A percentile compares a stretch with the other conserved stretches of the same genome.
Evolutionary conservation across 371 early-diverging fungal genomes (phyloP).

Genomic region (Mucor lusitanicus): DNA sequence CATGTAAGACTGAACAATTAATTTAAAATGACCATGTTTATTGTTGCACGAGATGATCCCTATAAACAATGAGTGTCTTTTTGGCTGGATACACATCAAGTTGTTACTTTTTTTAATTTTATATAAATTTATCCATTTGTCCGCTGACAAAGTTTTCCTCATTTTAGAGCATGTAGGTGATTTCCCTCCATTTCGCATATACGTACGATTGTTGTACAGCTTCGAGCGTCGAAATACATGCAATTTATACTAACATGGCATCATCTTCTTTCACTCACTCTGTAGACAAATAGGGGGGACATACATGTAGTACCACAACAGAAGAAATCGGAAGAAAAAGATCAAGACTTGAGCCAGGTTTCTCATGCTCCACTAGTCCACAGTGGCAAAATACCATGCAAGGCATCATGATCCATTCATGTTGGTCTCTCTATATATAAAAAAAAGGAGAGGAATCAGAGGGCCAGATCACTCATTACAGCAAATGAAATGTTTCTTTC

Average conservation of each 20-base stretch:
- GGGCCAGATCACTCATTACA: not conserved
- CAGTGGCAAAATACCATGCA: not conserved
- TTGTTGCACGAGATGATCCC: slow-evolving; percentile 15
- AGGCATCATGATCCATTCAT: not conserved
- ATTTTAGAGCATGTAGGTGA: not conserved
- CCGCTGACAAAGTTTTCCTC: not conserved
- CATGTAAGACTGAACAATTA: not conserved
- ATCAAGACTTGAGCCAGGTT: not conserved
- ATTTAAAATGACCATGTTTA: not conserved
- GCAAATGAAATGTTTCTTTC: not conserved
- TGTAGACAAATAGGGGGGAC: no score
- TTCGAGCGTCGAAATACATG: not conserved
- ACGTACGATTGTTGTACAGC: not conserved
- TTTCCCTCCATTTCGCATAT: not conserved
- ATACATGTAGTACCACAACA: not conserved
- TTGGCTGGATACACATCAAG: no score
- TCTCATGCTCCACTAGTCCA: not conserved
- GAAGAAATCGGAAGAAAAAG: not conserved
- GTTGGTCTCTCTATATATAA: not conserved
- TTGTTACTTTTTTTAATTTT: slow-evolving; percentile 1
- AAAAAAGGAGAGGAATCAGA: no score
- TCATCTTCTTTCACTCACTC: no score
- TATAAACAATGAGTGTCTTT: not conserved
- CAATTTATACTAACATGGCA: no score
- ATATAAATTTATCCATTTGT: not conserved